Evolutionary conservation across 805 yeast species (phyloP), one percentile per base, ranked within the genome.

Genomic region (Komagataella ulmi): DNA sequence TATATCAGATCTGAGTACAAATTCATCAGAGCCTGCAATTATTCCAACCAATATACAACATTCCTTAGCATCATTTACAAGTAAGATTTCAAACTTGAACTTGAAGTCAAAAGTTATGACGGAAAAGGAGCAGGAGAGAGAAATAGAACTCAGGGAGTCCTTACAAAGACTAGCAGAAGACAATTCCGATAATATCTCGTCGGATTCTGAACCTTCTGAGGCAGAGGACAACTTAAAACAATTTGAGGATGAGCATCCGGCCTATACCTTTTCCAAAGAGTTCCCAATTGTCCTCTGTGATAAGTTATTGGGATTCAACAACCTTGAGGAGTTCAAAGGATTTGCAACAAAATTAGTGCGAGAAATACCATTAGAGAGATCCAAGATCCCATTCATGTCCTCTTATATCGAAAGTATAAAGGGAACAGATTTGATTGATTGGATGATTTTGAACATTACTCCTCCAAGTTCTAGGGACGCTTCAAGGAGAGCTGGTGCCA

Each of bases 391-490:
- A 19, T 50, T 55, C 19, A 24, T 44, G 19, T 17, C 51, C 8
- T 51, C 45, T 3, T 50, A 49, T 49, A 48, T 48, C 18, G 52
- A 53, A 43, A 55, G 50, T 10, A 55, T 57, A 50, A 55, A 45
- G 44, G 46, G 50, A n/a, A 54, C 47, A 17, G 44, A 53, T 14
- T 45, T 57, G 50, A 47, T 56, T 19, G 17, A 19, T 8, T 44
- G 51, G 51, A 21, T 43, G 23, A 44, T 12, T 14, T 17, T 21
- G 21, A 19, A 17, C 48, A 10, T 46, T 8, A 6, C 24, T n/a
- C n/a, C 30, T 7, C 19, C 21, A 43, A 40, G 40, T 44, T 18
- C 8, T 10, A 17, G 10, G 50, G 49, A 44, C 14, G 14, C 14
- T 30, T 30, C 40, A 1, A 30, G 14, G 14, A 24, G 30, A 6